Evolutionary conservation across 345 rosid genomes (phyloP), one percentile per base, ranked within the genome.

Genomic region (Passiflora organensis): DNA sequence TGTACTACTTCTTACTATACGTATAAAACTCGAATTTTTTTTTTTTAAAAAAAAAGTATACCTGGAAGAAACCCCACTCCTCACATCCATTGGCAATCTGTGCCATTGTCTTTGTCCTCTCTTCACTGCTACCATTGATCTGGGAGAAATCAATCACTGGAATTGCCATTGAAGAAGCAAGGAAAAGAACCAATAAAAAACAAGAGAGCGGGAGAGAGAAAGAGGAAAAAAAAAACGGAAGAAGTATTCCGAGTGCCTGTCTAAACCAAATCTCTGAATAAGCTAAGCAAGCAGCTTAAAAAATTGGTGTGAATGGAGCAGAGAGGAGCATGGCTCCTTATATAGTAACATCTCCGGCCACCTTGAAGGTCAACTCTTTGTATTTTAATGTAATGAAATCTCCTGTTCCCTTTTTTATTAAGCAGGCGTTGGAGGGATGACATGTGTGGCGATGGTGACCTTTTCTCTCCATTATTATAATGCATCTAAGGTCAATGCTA

Each of bases 1-100:
- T n/a, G n/a, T n/a, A n/a, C n/a, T n/a, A n/a, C n/a, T n/a, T n/a
- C n/a, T n/a, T n/a, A n/a, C n/a, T n/a, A n/a, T n/a, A n/a, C n/a
- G n/a, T n/a, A n/a, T n/a, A n/a, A n/a, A n/a, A n/a, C n/a, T n/a
- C n/a, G n/a, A n/a, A n/a, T n/a, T n/a, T n/a, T n/a, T n/a, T n/a
- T n/a, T n/a, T n/a, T n/a, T n/a, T n/a, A n/a, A n/a, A n/a, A n/a
- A n/a, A n/a, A 32, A 10, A 46, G 12, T 23, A 48, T 67, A 91
- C 97, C 95, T 91, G 97, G 32, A 91, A 91, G 69, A 91, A 87
- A 8, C 97, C 97, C 96, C 96, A 91, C 32, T 85, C 89, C 62
- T 87, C 80, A 13, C 96, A 87, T 18, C 83, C 82, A 64, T 65
- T 78, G 24, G 96, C 96, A 36, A 91, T 83, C 60, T 74, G 75